A percentile compares a stretch with the other conserved stretches of the same genome.
Conservation (phyloP, 768 basidiomycete genomes). For the Mycena crocata region DNA sequence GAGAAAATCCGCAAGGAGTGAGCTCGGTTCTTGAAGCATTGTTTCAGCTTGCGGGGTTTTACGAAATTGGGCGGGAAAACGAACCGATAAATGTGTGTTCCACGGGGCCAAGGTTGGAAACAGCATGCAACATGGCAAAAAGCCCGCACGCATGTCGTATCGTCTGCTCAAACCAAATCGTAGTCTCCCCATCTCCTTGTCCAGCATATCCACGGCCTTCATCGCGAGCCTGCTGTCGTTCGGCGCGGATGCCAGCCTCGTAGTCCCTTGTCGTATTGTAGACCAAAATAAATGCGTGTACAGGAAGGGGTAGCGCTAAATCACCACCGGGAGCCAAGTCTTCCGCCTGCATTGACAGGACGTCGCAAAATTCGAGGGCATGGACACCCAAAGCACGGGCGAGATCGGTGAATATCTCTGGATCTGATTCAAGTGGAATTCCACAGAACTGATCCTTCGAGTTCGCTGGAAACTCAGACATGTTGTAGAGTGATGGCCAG, state of each 20-base stretch:
- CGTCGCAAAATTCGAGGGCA: slow-evolving; percentile 31
- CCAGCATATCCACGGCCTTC: slow-evolving; percentile 28
- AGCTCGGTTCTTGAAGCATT: slow-evolving; percentile 15
- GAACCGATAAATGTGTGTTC: slow-evolving; percentile 25
- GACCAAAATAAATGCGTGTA: slow-evolving; percentile 30
- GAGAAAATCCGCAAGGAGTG: slow-evolving; percentile 26
- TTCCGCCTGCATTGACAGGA: slow-evolving; percentile 19
- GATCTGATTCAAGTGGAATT: slow-evolving; percentile 36
- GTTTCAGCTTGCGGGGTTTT: background rate
- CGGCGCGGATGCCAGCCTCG: slow-evolving; percentile 21
- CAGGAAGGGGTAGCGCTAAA: slow-evolving; percentile 16
- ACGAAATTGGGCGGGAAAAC: background rate
- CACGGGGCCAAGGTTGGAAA: slow-evolving; percentile 20
- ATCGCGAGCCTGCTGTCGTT: slow-evolving; percentile 25
- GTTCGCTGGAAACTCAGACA: background rate
- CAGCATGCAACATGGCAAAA: slow-evolving; percentile 33
- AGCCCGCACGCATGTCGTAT: slow-evolving; percentile 33
- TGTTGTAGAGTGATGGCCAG: background rate
- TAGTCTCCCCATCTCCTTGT: slow-evolving; percentile 22
- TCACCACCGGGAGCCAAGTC: slow-evolving; percentile 19
- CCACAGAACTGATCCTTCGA: slow-evolving; percentile 12
- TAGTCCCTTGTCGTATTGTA: slow-evolving; percentile 23
- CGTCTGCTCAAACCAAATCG: slow-evolving; percentile 34
- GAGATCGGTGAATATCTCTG: slow-evolving; percentile 34
- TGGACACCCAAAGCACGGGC: slow-evolving; percentile 27